phyloP scores from a whole-genome alignment of 1,139 yeast species.

The Kluyveromyces marxianus region DNA sequence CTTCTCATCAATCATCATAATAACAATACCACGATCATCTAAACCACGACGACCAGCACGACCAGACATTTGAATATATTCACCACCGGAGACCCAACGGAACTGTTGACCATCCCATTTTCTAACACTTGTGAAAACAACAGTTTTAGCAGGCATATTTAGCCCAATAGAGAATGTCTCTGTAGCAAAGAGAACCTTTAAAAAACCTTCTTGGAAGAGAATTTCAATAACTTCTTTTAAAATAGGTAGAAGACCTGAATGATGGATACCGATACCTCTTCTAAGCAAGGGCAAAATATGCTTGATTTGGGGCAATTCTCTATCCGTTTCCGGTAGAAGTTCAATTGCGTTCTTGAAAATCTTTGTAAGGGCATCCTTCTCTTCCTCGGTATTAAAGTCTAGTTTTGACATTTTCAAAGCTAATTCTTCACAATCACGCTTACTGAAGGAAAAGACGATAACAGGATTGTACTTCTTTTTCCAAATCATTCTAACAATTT shows the following conservation, averaged over 20 bases:
- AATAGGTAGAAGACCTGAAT: slow-evolving; percentile 92
- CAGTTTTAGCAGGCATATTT: slow-evolving; percentile 98
- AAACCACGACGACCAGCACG: slow-evolving; percentile 99
- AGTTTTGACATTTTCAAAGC: slow-evolving; percentile 93
- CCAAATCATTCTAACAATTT: slow-evolving; percentile 97
- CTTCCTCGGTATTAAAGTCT: slow-evolving; percentile 88
- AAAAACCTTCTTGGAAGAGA: slow-evolving; percentile 74
- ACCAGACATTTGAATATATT: slow-evolving; percentile 98
- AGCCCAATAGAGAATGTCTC: slow-evolving; percentile 98
- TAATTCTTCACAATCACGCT: slow-evolving; percentile 90
- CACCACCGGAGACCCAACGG: slow-evolving; percentile 99
- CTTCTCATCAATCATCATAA: slow-evolving; percentile 97
- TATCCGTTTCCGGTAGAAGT: slow-evolving; percentile 80
- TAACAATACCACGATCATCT: slow-evolving; percentile 97
- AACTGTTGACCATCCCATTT: slow-evolving; percentile 97
- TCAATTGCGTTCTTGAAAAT: slow-evolving; percentile 86
- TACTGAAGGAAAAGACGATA: slow-evolving; percentile 92
- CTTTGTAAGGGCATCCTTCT: slow-evolving; percentile 79
- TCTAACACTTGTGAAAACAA: slow-evolving; percentile 93
- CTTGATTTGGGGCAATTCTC: slow-evolving; percentile 88
- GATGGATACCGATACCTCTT: slow-evolving; percentile 84
- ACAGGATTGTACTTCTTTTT: slow-evolving; percentile 93
- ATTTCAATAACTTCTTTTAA: slow-evolving; percentile 94
- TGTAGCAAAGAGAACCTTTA: slow-evolving; percentile 90
- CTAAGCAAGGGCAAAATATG: slow-evolving; percentile 79